A percentile compares a stretch with the other conserved stretches of the same genome.
Conservation (phyloP, 345 rosid species). For the Anacardium occidentale region DNA sequence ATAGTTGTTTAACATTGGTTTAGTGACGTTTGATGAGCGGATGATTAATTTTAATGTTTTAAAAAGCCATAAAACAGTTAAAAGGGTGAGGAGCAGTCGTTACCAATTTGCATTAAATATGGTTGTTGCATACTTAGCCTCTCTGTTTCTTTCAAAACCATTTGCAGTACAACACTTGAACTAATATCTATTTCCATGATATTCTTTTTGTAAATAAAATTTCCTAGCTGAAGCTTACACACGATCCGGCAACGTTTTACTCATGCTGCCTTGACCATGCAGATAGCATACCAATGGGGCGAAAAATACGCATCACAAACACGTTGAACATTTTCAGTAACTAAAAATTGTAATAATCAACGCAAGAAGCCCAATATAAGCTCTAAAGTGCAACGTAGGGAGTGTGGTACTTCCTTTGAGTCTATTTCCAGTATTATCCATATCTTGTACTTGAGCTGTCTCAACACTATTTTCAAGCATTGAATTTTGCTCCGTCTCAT, state of each 20-base stretch:
- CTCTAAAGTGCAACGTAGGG: neutral
- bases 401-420: neutral
- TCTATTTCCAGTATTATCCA: conserved; percentile 22
- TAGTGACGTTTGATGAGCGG: conserved; percentile 22
- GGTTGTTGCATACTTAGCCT: no score
- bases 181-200: no score
- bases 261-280: neutral
- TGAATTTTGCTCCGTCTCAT: conserved; percentile 27
- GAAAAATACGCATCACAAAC: neutral
- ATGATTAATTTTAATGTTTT: conserved; percentile 19
- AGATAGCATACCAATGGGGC: neutral
- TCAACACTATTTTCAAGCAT: conserved; percentile 22
- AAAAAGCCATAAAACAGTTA: conserved; percentile 1
- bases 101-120: no score
- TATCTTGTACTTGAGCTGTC: conserved; percentile 25
- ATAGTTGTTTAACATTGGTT: conserved; percentile 22
- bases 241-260: no score
- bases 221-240: no score
- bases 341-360: neutral
- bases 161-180: no score
- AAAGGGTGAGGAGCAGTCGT: neutral
- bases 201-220: no score
- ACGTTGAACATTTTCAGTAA: neutral
- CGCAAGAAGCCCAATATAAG: neutral
- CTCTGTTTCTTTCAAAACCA: no score